Base-by-base conservation (phyloP, 495 filamentous ascomycete genomes). In the Neurospora terricola region DNA sequence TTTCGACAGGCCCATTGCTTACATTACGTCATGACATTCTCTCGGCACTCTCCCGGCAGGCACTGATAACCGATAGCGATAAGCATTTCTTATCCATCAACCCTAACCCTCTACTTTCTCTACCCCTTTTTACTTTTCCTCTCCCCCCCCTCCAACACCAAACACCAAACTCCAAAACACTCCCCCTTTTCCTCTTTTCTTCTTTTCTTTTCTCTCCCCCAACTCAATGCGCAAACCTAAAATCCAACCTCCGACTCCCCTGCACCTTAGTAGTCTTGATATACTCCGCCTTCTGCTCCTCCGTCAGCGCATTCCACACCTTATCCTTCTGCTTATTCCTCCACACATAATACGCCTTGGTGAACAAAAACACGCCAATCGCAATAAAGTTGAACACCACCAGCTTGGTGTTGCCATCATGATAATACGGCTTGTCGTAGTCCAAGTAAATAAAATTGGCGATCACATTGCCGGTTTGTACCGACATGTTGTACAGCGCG, bases 351-450 rank as follows among this genome's bases (percentile, higher is more conserved):
- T 84, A 87, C 5, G 71, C 62, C 70, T 87, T 86, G 12, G 83
- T 82, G 39, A 81, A 70, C 2, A 82, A 8, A 70, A 83, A 82
- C 5, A 81, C 34, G 11, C 76, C 72, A 40, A 84, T 79, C 1
- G 77, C 75, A 34, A 82, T 27, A 2, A 79, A 59, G 38, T 80
- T 82, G 27, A 93, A 79, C 4, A 78, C 85, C n/a, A 94, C 83
- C 1, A 93, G 81, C 0, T 87, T 86, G 34, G 83, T 85, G 77
- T 94, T 93, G 0, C 92, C 92, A 37, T 84, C 82, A 5, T 86
- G 86, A 73, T 92, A 92, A 38, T 91, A 81, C 91, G 92, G 11
- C 92, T 90, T 45, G 81, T 84, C 91, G 91, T 94, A 81, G 75
- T 70, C 73, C 59, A 72, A 71, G 70, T 79, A 79, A 62, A 72